These are phyloP conservation scores for Sporobolomyces phaffii DNA, from an alignment of 768 basidiomycete genomes.

Conservation along the genomic window DNA sequence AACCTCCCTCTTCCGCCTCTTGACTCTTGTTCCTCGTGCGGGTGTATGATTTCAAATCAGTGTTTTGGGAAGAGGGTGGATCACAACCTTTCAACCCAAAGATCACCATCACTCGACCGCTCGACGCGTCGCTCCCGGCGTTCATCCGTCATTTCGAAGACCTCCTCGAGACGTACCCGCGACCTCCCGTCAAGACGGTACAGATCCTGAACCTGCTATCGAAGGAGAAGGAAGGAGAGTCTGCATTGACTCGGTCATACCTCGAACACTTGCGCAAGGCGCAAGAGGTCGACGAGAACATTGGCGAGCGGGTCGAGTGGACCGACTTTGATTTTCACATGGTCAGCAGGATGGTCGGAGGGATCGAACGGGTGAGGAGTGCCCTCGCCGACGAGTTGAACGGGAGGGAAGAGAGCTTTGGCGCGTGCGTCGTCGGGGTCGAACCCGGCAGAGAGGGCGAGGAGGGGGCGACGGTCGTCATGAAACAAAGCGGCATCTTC, in stretches of 20 bases:
- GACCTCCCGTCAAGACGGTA: slow-evolving; percentile 51
- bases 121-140: slow-evolving; percentile 84
- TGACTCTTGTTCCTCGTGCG: too few relatives aligned
- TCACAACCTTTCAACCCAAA: slow-evolving; percentile 79
- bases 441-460: slow-evolving; percentile 47
- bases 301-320: slow-evolving; percentile 46
- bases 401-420: slow-evolving; percentile 28
- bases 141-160: slow-evolving; percentile 90
- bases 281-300: slow-evolving; percentile 25
- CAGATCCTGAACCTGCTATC: slow-evolving; percentile 76
- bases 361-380: slow-evolving; percentile 76
- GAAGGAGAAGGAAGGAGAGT: slow-evolving; percentile 81
- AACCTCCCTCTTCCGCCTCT: too few relatives aligned
- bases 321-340: slow-evolving; percentile 94
- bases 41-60: slow-evolving; percentile 47
- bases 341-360: slow-evolving; percentile 61
- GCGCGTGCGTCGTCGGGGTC: slow-evolving; percentile 37
- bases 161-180: slow-evolving; percentile 69
- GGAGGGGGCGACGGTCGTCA: slow-evolving; percentile 54
- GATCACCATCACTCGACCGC: slow-evolving; percentile 90
- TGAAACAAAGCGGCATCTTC: slow-evolving; percentile 86
- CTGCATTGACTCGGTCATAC: slow-evolving; percentile 74
- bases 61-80: slow-evolving; percentile 99
- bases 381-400: slow-evolving; percentile 53
- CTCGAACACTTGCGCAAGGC: slow-evolving; percentile 59